phyloP scores from a whole-genome alignment of 140 eudicot genomes.

The Oenanthe javanica region DNA sequence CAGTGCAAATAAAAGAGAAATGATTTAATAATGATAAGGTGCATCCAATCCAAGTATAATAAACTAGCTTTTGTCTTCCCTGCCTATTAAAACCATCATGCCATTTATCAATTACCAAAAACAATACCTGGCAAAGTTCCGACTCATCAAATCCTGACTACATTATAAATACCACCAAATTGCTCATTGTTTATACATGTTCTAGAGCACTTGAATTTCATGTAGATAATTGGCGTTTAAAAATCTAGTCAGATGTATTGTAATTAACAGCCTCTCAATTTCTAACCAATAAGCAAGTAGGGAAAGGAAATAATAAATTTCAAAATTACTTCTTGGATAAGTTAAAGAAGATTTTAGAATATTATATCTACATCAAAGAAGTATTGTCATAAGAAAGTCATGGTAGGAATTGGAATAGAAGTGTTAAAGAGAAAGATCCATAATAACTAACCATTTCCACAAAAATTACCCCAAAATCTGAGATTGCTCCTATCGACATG shows the following conservation, averaged over 20 bases:
- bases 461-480: constrained; percentile 58
- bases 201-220: background rate
- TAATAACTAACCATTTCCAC: constrained; percentile 62
- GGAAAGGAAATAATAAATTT: too few relatives aligned
- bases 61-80: too few relatives aligned
- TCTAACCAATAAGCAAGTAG: too few relatives aligned
- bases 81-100: background rate
- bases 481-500: constrained; percentile 65
- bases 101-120: background rate
- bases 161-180: background rate
- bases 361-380: background rate
- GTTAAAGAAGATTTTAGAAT: background rate
- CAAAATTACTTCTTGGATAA: background rate
- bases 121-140: background rate
- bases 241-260: background rate
- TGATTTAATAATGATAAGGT: background rate
- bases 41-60: background rate
- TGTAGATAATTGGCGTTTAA: background rate
- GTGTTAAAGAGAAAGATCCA: background rate
- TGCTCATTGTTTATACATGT: background rate
- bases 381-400: background rate
- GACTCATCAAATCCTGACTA: background rate
- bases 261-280: too few relatives aligned
- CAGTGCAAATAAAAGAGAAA: background rate
- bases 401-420: background rate